Percentiles rank a stretch among this genome's conserved stretches.
Conservation (phyloP, 495 filamentous ascomycete species). For the Baudoinia panamericana region DNA sequence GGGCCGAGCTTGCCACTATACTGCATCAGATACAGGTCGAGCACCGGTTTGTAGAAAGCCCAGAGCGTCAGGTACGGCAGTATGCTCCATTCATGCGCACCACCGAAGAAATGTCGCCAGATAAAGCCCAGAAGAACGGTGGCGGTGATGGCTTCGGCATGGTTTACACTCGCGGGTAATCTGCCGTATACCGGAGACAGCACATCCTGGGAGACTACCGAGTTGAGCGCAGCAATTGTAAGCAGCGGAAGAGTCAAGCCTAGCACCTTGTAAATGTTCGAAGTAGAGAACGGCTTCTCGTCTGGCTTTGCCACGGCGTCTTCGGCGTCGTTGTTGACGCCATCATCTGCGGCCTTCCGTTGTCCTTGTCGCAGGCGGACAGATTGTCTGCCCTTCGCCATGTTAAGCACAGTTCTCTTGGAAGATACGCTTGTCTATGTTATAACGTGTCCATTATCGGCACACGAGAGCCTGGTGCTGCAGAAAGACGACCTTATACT, state of each 20-base stretch:
- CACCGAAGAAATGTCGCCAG: conserved; percentile 40
- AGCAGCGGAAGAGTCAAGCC: conserved; percentile 26
- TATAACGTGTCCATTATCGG: too few relatives aligned
- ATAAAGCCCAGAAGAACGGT: conserved; percentile 48
- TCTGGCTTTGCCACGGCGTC: not conserved
- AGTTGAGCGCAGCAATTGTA: conserved; percentile 55
- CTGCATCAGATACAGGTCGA: conserved; percentile 55
- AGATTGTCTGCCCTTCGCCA: conserved; percentile 9
- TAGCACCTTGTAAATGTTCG: not conserved
- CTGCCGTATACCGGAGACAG: conserved; percentile 79
- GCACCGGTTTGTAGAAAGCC: conserved; percentile 57
- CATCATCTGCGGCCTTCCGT: not conserved
- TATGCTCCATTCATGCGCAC: conserved; percentile 29
- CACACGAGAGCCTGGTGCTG: too few relatives aligned
- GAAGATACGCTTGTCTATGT: too few relatives aligned
- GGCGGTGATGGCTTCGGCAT: conserved; percentile 49
- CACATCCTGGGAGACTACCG: conserved; percentile 58
- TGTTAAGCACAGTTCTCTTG: too few relatives aligned
- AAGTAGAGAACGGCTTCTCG: not conserved
- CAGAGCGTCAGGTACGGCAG: conserved; percentile 47
- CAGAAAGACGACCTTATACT: too few relatives aligned
- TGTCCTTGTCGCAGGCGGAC: conserved; percentile 5
- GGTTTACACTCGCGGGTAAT: conserved; percentile 58
- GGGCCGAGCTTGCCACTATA: conserved; percentile 53
- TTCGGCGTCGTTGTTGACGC: not conserved